Evolutionary conservation across 345 rosid genomes (phyloP), one percentile per base, ranked within the genome.

Genomic region (Schrenkiella parvula): DNA sequence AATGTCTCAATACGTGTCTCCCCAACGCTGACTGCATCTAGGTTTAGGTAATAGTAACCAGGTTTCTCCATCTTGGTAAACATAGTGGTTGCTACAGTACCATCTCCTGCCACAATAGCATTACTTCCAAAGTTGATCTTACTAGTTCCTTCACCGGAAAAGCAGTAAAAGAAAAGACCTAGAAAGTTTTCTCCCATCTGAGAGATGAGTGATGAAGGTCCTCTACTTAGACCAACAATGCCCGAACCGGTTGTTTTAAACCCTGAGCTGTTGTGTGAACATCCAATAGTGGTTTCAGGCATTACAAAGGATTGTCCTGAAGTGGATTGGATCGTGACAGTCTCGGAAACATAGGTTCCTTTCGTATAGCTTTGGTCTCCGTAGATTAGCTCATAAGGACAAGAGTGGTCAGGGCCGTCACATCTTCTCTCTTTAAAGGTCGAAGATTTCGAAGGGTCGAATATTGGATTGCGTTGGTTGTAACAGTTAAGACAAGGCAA

Each of bases 121-220:
- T 70, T 59, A 0, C 31, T 2, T 25, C 68, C 67, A 23, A 70
- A 70, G 2, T 38, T 48, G 29, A 70, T 70, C 60, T 59, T 48
- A 26, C 76, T 71, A 10, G 63, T 62, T 52, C 69, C 76, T 0
- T n/a, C 22, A 21, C 54, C 21, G 18, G 67, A 18, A 1, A 71
- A 31, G 11, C 76, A 71, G 39, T 52, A 71, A 39, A 69, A 71
- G 23, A 71, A 28, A 11, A 22, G 3, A 71, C 69, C 75, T 5
- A 6, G 1, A 7, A 5, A 14, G 2, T 2, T 10, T 2, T 62
- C 52, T 0, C 62, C 76, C 63, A 71, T 26, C 76, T 71, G 68
- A 29, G 55, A 29, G 44, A 31, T 9, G 43, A 56, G 43, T 6
- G 73, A 68, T 7, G 10, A 0, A 28, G 44, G 0, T 42, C 44